These are phyloP conservation scores for Verticillium albo-atrum DNA, from an alignment of 2,329 filamentous ascomycete genomes.

Conservation along the genomic window DNA sequence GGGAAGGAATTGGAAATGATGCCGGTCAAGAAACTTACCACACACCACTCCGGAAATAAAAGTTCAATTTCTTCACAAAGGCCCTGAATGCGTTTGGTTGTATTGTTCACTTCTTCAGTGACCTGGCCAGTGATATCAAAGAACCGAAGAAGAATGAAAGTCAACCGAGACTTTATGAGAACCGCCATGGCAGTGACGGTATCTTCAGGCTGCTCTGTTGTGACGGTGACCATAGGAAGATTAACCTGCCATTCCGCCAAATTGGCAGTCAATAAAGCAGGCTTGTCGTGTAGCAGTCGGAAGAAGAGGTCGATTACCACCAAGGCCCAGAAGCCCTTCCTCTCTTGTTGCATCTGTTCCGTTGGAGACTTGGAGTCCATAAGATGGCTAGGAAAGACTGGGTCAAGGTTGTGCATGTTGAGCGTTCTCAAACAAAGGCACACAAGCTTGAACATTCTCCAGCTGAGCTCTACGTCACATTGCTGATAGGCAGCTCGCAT, in stretches of 20 bases:
- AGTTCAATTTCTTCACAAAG: background rate
- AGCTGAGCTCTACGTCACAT: slow-evolving; percentile 13
- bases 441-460: background rate
- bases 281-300: background rate
- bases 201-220: background rate
- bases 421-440: background rate
- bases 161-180: background rate
- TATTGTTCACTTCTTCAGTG: background rate
- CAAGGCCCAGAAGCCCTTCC: background rate
- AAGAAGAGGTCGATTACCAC: background rate
- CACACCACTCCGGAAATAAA: background rate
- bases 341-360: slow-evolving; percentile 10
- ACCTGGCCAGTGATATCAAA: background rate
- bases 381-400: background rate
- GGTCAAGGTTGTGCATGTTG: background rate
- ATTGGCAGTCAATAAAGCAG: background rate
- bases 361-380: background rate
- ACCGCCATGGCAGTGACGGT: background rate
- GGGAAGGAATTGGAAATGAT: background rate
- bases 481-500: slow-evolving; percentile 22
- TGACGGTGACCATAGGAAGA: background rate
- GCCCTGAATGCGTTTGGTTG: background rate
- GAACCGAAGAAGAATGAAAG: background rate
- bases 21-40: background rate
- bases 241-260: background rate